Evolutionary conservation across 345 rosid genomes (phyloP).

Genomic region (Excoecaria agallocha): DNA sequence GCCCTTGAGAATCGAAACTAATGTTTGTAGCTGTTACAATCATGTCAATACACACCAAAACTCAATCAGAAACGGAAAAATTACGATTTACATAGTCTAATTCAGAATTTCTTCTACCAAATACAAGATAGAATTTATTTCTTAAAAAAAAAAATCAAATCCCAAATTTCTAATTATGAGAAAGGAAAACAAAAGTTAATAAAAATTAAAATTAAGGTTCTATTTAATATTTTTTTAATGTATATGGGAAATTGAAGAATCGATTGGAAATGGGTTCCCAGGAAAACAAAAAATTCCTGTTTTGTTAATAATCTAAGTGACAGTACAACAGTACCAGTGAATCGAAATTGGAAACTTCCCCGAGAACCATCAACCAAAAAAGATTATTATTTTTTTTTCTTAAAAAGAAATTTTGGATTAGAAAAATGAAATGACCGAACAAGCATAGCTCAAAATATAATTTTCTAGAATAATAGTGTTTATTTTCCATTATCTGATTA

Average conservation of each 20-base stretch:
- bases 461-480: too few relatives aligned
- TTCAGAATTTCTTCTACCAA: not conserved
- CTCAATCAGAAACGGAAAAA: not conserved
- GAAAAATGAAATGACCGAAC: not conserved
- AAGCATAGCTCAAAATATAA: not conserved
- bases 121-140: not conserved
- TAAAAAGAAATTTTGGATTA: not conserved
- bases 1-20: not conserved
- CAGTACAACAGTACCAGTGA: not conserved
- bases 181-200: not conserved
- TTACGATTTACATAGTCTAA: not conserved
- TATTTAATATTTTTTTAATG: not conserved
- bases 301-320: not conserved
- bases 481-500: not conserved
- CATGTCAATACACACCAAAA: not conserved
- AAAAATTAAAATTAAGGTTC: not conserved
- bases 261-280: not conserved
- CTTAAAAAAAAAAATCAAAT: not conserved
- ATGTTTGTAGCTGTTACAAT: not conserved
- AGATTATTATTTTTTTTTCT: not conserved
- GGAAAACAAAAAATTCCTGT: not conserved
- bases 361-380: not conserved
- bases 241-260: not conserved
- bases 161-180: not conserved
- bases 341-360: not conserved